Evolutionary conservation across 805 yeast genomes (phyloP).

Genomic region (Candida patagonica): DNA sequence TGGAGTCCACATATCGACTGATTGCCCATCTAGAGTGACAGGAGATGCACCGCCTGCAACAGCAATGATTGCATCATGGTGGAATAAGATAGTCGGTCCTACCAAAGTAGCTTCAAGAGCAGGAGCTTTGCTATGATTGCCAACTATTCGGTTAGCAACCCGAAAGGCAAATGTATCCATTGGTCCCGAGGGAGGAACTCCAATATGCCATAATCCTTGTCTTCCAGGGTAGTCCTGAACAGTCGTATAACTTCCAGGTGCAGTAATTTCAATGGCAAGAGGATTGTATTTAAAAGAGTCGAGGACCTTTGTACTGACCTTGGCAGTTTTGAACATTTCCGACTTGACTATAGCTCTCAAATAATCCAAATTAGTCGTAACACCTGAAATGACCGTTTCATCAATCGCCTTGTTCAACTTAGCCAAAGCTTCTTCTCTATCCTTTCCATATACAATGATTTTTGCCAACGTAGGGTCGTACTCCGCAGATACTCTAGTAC

Average conservation of each 20-base stretch:
- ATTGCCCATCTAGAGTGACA: slow-evolving; percentile 54
- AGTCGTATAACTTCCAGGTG: slow-evolving; percentile 93
- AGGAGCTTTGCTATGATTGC: slow-evolving; percentile 73
- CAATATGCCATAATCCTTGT: slow-evolving; percentile 74
- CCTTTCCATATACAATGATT: slow-evolving; percentile 88
- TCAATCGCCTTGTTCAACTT: slow-evolving; percentile 72
- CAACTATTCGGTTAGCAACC: slow-evolving; percentile 82
- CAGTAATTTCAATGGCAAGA: slow-evolving; percentile 70
- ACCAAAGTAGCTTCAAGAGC: slow-evolving; percentile 81
- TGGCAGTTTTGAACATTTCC: slow-evolving; percentile 70
- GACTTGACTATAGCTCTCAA: slow-evolving; percentile 78
- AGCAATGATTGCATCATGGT: slow-evolving; percentile 66
- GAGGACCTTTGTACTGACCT: slow-evolving; percentile 79
- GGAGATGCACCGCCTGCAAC: slow-evolving; percentile 79
- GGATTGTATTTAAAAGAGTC: slow-evolving; percentile 76
- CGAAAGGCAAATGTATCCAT: slow-evolving; percentile 92
- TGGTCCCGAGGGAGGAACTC: slow-evolving; percentile 98
- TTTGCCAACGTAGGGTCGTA: slow-evolving; percentile 96
- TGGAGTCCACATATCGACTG: slow-evolving; percentile 62
- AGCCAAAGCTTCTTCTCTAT: slow-evolving; percentile 73
- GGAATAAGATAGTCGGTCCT: slow-evolving; percentile 84
- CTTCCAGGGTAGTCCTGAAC: slow-evolving; percentile 96
- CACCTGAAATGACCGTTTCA: slow-evolving; percentile 83
- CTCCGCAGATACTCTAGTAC: slow-evolving; percentile 82
- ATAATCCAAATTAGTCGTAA: slow-evolving; percentile 84